Evolutionary conservation across 352 stramenopile species (phyloP).

Genomic region (Phytophthora chlamydospora): DNA sequence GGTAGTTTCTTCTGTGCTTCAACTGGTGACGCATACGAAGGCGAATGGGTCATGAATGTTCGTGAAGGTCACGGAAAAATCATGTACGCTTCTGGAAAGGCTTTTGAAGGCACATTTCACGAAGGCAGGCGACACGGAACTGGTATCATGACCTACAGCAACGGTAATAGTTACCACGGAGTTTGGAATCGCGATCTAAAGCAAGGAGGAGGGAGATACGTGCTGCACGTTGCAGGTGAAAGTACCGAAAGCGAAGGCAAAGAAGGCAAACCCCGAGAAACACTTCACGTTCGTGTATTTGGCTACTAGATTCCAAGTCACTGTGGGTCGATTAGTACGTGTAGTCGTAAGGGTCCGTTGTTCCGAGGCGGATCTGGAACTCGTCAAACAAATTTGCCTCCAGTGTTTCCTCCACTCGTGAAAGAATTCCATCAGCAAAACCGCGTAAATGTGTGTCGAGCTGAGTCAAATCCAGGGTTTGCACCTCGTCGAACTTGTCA

Average conservation of each 20-base stretch:
- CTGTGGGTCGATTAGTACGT: slow-evolving; percentile 46
- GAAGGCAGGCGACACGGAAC: slow-evolving; percentile 75
- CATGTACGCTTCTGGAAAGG: slow-evolving; percentile 77
- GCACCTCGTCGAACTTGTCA: slow-evolving; percentile 80
- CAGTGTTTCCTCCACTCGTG: slow-evolving; percentile 46
- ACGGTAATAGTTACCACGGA: slow-evolving; percentile 86
- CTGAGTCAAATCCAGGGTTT: slow-evolving; percentile 70
- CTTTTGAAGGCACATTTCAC: slow-evolving; percentile 88
- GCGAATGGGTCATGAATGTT: slow-evolving; percentile 85
- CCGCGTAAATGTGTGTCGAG: slow-evolving; percentile 51
- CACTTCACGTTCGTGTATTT: slow-evolving; percentile 48
- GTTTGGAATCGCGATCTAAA: slow-evolving; percentile 90
- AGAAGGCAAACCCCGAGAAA: slow-evolving; percentile 11
- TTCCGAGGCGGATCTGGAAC: slow-evolving; percentile 70
- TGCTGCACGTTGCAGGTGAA: slow-evolving; percentile 40
- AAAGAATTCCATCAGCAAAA: slow-evolving; percentile 61
- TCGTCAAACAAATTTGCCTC: slow-evolving; percentile 66
- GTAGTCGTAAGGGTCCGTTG: slow-evolving; percentile 71
- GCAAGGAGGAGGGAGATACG: slow-evolving; percentile 80
- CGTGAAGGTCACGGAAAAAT: slow-evolving; percentile 80
- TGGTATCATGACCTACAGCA: slow-evolving; percentile 80
- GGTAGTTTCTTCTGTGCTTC: slow-evolving; percentile 68
- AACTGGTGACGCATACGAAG: slow-evolving; percentile 67
- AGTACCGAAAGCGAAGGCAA: slow-evolving; percentile 1
- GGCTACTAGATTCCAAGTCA: slow-evolving; percentile 36